Evolutionary conservation across 805 yeast species (phyloP).

Genomic region (Naumovozyma dairenensis): DNA sequence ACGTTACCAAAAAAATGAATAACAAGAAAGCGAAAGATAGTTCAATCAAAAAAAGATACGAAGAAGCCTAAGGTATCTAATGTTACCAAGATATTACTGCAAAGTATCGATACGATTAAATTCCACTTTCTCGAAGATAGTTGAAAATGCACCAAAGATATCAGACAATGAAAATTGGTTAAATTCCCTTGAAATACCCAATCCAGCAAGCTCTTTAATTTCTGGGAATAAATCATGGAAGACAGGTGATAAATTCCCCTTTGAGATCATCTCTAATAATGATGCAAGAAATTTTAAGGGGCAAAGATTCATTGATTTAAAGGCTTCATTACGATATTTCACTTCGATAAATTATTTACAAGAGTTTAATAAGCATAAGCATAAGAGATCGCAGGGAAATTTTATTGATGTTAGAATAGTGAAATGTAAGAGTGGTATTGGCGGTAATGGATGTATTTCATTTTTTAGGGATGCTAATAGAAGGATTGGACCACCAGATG

Average conservation of each 20-base stretch:
- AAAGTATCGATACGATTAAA: too few species aligned
- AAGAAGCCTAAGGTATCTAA: too few species aligned
- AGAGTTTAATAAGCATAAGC: slow-evolving; percentile 35
- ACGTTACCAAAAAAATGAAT: too few species aligned
- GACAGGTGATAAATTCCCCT: slow-evolving; percentile 4
- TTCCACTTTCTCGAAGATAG: slow-evolving; percentile 15
- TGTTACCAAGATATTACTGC: too few species aligned
- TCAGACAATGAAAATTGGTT: slow-evolving; percentile 37
- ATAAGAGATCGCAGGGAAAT: slow-evolving; percentile 30
- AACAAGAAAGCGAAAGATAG: too few species aligned
- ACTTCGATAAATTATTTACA: slow-evolving; percentile 23
- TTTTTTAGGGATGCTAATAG: slow-evolving; percentile 80
- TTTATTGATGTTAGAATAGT: slow-evolving; percentile 60
- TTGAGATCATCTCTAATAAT: slow-evolving; percentile 13
- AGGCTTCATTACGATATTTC: slow-evolving; percentile 19
- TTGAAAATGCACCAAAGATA: slow-evolving; percentile 35
- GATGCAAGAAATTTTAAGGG: slow-evolving; percentile 16
- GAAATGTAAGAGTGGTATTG: slow-evolving; percentile 63
- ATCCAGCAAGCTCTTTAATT: background rate
- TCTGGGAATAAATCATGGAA: background rate
- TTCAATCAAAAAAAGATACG: too few species aligned
- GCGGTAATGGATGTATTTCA: slow-evolving; percentile 83
- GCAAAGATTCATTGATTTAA: slow-evolving; percentile 15
- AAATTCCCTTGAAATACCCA: slow-evolving; percentile 4
- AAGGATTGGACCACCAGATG: slow-evolving; percentile 90